Base-by-base conservation (phyloP, 2,329 filamentous ascomycete species). In the Talaromyces sp. region DNA sequence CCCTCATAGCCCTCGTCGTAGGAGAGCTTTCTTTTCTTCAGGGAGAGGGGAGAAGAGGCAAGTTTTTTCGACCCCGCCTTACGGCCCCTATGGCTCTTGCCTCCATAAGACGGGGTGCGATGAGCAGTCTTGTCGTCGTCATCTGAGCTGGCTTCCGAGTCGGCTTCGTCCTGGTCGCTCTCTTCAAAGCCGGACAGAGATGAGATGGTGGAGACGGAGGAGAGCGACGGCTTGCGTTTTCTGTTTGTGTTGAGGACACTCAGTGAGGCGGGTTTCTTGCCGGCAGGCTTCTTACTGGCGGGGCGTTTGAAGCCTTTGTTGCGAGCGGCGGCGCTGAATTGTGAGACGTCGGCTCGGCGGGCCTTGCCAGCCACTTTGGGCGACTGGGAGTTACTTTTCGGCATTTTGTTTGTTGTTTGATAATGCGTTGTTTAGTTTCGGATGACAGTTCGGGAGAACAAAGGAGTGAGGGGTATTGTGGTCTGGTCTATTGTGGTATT, bases 101-200 rank as follows among this genome's bases (percentile, higher is more conserved):
- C 70, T 64, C 70, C 73, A 72, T 75, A 77, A 73, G 77, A 77
- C 75, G 76, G 75, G 73, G 73, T 71, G 61, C 71, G 70, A 55
- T 70, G 72, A 65, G 73, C 74, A 63, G 76, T 75, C 64, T 78
- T 77, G 59, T 78, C 72, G 64, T 79, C 76, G 60, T 80, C 77
- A 55, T 78, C 77, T 15, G 74, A 74, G 65, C 73, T 72, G 52
- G 74, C 74, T 57, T 76, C 76, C 9, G 73, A 73, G 27, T 72
- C 72, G 55, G 75, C 72, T 27, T 65, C 70, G n/a, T 74, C 73
- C 42, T 75, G 73, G 52, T 73, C 75, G 32, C 73, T 58, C 7
- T 73, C 73, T 22, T 69, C 70, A 3, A 76, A 67, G 4, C 71
- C 74, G 1, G 74, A 75, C 22, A 76, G 69, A 0, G 72, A 74